Base-by-base conservation (phyloP, 805 yeast genomes). In the Yamadazyma tumulicola region DNA sequence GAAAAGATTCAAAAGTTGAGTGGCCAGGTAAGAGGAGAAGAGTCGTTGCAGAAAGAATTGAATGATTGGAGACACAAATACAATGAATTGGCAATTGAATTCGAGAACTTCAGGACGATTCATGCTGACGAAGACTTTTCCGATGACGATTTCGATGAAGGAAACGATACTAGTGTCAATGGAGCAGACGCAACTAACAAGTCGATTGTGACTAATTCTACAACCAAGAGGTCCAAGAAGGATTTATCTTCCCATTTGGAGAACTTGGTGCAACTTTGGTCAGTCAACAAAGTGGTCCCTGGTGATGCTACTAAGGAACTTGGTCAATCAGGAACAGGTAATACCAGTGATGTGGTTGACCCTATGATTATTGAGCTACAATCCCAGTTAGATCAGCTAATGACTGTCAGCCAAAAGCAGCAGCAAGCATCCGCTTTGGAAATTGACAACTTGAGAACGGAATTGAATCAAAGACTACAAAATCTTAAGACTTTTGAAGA, bases 351-450 rank as follows among this genome's bases (percentile, higher is more conserved):
- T 12, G 38, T 39, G 1, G 45, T 34, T 17, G 38, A 37, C 20
- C 46, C 52, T 14, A 47, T 67, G 35, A 65, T 69, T 8, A 34
- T 49, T 16, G 64, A 64, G 41, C 57, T 81, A 35, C 83, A 77
- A 37, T 46, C 57, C 14, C 84, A 79, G 46, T 62, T 81, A 34
- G 79, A 78, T 41, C 76, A 76, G 16, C 57, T 81, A 37, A 48
- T 79, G 42, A 43, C 47, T 11, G 69, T 74, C 14, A 69, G 75
- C 39, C 67, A 74, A 42, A 64, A 59, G 14, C 61, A 65, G 20
- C 67, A 64, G 25, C 54, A 55, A 16, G 48, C 55, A 11, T 54
- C 75, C 3, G 43, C 60, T 3, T 39, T 55, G 6, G 69, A 73
- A 38, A 45, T 66, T 22, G 37, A 43, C 17, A 44, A 39, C 5